Base-by-base conservation (phyloP, 495 filamentous ascomycete species). In the Rhizodiscina lignyota region DNA sequence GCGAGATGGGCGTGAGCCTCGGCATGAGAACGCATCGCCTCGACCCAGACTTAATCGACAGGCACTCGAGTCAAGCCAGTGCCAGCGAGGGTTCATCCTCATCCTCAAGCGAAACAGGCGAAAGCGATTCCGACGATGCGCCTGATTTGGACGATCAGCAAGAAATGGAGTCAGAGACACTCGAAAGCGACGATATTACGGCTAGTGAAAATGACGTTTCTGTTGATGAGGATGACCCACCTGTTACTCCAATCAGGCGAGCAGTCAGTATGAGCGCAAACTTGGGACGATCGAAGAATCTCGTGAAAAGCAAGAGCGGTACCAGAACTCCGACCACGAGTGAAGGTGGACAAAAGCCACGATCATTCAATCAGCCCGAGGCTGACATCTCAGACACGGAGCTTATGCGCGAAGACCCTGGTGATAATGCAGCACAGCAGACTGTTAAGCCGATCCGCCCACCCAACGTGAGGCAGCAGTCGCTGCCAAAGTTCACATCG, bases 1-100 rank as follows among this genome's bases (percentile, higher is more conserved):
- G 63, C 20, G 70, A 68, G 32, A 43, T 80, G 18, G 76, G 74
- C 18, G 58, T 76, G 37, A 77, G 58, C 34, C 58, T 87, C 22
- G 79, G 78, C 11, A 87, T 89, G 64, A 72, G 74, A 35, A 84
- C 83, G 6, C 78, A 84, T 34, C 68, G 72, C 32, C 55, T 91
- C 4, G 66, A 72, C 13, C 66, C 74, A 36, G 64, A 74, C 19
- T 68, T 80, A 8, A 59, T 84, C 27, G 53, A 60, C 15, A 62
- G 46, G 11, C 56, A 53, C 10, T 58, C 56, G 13, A 64, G 58
- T 35, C 64, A 67, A 19, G 54, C 52, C 23, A 66, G 63, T 30
- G 61, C 62, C 32, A n/a, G n/a, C n/a, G n/a, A n/a, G n/a, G n/a
- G n/a, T n/a, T n/a, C n/a, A n/a, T 65, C 59, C 26, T 51, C 52